A percentile compares a stretch with the other conserved stretches of the same genome.
These are phyloP conservation scores for Eucalyptus viminalis DNA, from an alignment of 345 rosid species.

Conservation along the genomic window DNA sequence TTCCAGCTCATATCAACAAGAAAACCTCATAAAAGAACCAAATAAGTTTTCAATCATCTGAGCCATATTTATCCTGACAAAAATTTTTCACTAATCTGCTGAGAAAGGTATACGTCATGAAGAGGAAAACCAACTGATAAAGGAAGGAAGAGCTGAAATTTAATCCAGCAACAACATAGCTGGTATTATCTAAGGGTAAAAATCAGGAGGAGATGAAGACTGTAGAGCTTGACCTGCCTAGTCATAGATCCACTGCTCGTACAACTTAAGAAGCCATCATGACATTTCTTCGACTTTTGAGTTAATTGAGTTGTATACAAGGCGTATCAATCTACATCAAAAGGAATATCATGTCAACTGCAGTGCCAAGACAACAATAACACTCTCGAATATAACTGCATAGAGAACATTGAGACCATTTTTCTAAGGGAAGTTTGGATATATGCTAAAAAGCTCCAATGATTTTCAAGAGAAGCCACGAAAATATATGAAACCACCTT, in stretches of 20 bases:
- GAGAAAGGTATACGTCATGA: background rate
- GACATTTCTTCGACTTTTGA: constrained; percentile 49
- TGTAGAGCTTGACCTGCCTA: constrained; percentile 26
- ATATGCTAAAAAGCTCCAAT: background rate
- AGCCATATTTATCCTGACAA: background rate
- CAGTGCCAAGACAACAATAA: background rate
- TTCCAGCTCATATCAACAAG: constrained; percentile 37
- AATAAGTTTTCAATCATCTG: background rate
- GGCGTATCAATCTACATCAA: constrained; percentile 27
- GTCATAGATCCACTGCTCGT: constrained; percentile 15
- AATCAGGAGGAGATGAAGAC: background rate
- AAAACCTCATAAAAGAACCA: constrained; percentile 10
- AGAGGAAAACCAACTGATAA: background rate
- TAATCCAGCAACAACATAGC: background rate
- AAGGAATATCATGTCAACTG: background rate
- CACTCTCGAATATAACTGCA: background rate
- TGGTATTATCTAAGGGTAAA: background rate
- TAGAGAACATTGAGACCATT: background rate
- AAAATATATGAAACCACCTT: background rate
- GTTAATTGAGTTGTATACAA: constrained; percentile 39
- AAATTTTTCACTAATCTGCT: fast-evolving
- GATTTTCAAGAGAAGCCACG: background rate
- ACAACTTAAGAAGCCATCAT: constrained; percentile 39
- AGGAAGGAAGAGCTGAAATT: background rate
- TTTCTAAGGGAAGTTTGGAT: background rate